Percentiles rank a stretch among this genome's conserved stretches.
These are phyloP conservation scores for Rhodotorula sp. DNA, from an alignment of 1,284 basidiomycete species.

Conservation along the genomic window DNA sequence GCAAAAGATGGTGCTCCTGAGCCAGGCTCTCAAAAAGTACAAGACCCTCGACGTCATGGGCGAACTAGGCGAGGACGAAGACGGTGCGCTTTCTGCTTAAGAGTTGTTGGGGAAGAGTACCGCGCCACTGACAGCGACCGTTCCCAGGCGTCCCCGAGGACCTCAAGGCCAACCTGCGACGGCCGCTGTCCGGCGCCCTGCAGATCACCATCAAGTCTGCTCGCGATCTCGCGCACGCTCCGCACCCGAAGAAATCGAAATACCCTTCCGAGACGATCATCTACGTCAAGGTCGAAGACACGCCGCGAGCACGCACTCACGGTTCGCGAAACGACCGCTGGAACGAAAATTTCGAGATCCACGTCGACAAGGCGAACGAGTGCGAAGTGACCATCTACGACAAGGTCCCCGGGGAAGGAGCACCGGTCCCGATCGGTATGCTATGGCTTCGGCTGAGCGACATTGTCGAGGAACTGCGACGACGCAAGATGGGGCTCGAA, in stretches of 20 bases:
- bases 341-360: slow-evolving; percentile 96
- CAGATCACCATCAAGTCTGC: slow-evolving; percentile 85
- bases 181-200: slow-evolving; percentile 91
- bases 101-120: background rate
- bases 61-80: slow-evolving; percentile 74
- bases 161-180: slow-evolving; percentile 84
- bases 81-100: slow-evolving; percentile 57
- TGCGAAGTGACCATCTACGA: slow-evolving; percentile 97
- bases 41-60: slow-evolving; percentile 94
- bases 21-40: slow-evolving; percentile 90
- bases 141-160: slow-evolving; percentile 57
- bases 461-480: slow-evolving; percentile 87
- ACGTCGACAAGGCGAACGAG: slow-evolving; percentile 97
- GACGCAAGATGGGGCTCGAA: slow-evolving; percentile 86
- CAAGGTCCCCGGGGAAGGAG: slow-evolving; percentile 66
- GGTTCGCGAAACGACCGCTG: slow-evolving; percentile 91
- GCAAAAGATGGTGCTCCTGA: slow-evolving; percentile 90
- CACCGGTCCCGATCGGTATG: slow-evolving; percentile 85
- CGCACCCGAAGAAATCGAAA: slow-evolving; percentile 67
- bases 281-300: slow-evolving; percentile 94
- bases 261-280: slow-evolving; percentile 80
- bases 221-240: slow-evolving; percentile 91
- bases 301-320: slow-evolving; percentile 86
- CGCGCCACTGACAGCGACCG: background rate
- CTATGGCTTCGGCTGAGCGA: slow-evolving; percentile 95